Percentiles rank a stretch among this genome's conserved stretches.
phyloP scores from a whole-genome alignment of 805 yeast genomes.

The Candida silvicultrix region DNA sequence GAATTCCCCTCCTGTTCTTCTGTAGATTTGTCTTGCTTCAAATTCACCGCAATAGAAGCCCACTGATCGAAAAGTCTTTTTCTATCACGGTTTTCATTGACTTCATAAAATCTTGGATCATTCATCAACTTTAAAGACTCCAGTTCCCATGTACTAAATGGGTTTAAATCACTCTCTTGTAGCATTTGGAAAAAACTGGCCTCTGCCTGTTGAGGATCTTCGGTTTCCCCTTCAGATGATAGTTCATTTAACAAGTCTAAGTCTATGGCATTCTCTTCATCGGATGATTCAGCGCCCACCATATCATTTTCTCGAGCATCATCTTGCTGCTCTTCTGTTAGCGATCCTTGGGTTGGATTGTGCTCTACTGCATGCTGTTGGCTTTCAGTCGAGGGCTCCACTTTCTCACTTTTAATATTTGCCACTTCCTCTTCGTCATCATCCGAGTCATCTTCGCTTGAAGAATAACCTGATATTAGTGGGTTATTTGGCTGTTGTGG shows the following conservation, averaged over 20 bases:
- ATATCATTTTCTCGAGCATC: conserved; percentile 5
- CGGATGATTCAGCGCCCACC: conserved; percentile 14
- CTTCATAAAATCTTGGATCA: conserved; percentile 34
- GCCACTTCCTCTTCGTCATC: conserved; percentile 1
- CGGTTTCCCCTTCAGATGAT: conserved; percentile 15
- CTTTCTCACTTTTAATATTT: neutral
- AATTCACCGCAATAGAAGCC: conserved; percentile 23
- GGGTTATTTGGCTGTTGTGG: neutral
- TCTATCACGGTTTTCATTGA: conserved; percentile 30
- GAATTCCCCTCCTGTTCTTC: conserved; percentile 3
- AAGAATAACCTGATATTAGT: conserved; percentile 16
- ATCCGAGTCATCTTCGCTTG: conserved; percentile 16
- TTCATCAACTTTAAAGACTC: conserved; percentile 34
- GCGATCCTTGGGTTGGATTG: too few relatives aligned
- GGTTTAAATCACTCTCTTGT: conserved; percentile 28
- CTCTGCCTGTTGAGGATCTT: conserved; percentile 4
- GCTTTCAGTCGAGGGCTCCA: neutral
- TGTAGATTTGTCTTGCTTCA: neutral
- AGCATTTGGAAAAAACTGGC: conserved; percentile 30
- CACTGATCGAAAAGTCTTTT: conserved; percentile 39
- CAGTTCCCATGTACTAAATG: conserved; percentile 41
- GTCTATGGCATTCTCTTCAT: conserved; percentile 18
- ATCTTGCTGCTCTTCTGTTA: too few relatives aligned
- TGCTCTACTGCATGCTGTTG: too few relatives aligned
- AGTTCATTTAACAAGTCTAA: conserved; percentile 13